A percentile compares a stretch with the other conserved stretches of the same genome.
Evolutionary conservation across 192 early-diverging fungal genomes (phyloP).

Genomic region (Jimgerdemannia flammicorona): DNA sequence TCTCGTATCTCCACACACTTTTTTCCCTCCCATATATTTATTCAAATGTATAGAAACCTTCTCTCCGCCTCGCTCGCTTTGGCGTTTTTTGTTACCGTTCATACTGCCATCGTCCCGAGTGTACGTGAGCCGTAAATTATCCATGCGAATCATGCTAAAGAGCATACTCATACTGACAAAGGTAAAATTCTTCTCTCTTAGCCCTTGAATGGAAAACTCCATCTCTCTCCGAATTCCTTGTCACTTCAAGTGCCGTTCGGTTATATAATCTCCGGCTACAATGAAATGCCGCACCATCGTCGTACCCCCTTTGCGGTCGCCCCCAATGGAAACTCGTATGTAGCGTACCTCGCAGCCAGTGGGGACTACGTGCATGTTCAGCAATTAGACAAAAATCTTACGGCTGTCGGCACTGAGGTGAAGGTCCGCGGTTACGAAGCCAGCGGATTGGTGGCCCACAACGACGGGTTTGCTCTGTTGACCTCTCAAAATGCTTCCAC

Average conservation of each 20-base stretch:
- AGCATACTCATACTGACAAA: not conserved
- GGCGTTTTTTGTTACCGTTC: not conserved
- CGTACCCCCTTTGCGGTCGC: not conserved
- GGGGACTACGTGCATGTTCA: not conserved
- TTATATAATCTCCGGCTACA: not conserved
- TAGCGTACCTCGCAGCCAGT: not conserved
- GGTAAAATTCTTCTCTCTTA: not conserved
- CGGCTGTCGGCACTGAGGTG: not conserved
- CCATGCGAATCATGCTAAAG: not conserved
- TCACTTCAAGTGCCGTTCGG: not conserved
- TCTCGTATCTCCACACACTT: no score
- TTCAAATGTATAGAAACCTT: no score
- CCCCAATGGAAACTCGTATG: not conserved
- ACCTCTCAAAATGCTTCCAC: not conserved
- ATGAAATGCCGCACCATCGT: not conserved
- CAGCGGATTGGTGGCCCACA: not conserved
- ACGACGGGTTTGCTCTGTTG: not conserved
- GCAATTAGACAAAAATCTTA: not conserved
- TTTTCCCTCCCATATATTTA: no score
- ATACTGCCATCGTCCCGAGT: not conserved
- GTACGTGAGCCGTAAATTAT: not conserved
- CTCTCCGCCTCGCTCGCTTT: not conserved
- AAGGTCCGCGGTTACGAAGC: not conserved
- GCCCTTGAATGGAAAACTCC: not conserved
- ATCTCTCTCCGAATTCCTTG: not conserved